Base-by-base conservation (phyloP, 768 basidiomycete genomes). In the Suillus sp. region DNA sequence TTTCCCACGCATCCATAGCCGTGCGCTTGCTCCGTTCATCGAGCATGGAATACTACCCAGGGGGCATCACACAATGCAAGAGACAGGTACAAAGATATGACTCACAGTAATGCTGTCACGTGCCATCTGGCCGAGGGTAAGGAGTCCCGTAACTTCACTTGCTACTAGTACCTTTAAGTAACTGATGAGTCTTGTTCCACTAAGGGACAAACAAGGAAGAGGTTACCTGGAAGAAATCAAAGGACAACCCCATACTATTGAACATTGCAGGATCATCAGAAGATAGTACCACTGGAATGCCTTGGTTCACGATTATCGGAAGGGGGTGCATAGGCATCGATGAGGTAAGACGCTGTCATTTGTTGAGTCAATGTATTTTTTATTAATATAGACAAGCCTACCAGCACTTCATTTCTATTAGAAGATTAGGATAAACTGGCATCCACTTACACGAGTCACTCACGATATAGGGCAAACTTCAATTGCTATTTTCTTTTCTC, bases 251-350 rank as follows among this genome's bases (percentile, higher is more conserved):
- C 84, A 88, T 85, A 67, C 86, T 89, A 18, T 87, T 88, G 67
- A 92, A 92, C 20, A 86, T 82, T 1, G 88, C 78, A 1, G 91
- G 91, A 68, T 91, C 90, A 68, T 92, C 91, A 2, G 86, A 89
- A 67, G 80, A 86, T 10, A 93, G 78, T 2, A 84, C 84, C 18
- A 92, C 86, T 0, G 87, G 86, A 5, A 92, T 80, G 0, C 89
- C 89, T 66, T 90, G 80, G 74, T 88, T 91, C 61, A 92, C 72
- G 53, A 90, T 67, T 10, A 82, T 78, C 2, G 89, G 87, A 34
- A 92, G 79, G 2, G 88, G 89, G 69, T 91, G 90, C 80, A 85
- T 86, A 4, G 85, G 86, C 84, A 92, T 91, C 18, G 89, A 90
- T 9, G 89, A 86, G 11, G 89, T 88, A 61, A 90, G 77, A 13